Evolutionary conservation across 176 grass and related monocot genomes (phyloP), one percentile per base, ranked within the genome.

Genomic region (Eragrostis curvula): DNA sequence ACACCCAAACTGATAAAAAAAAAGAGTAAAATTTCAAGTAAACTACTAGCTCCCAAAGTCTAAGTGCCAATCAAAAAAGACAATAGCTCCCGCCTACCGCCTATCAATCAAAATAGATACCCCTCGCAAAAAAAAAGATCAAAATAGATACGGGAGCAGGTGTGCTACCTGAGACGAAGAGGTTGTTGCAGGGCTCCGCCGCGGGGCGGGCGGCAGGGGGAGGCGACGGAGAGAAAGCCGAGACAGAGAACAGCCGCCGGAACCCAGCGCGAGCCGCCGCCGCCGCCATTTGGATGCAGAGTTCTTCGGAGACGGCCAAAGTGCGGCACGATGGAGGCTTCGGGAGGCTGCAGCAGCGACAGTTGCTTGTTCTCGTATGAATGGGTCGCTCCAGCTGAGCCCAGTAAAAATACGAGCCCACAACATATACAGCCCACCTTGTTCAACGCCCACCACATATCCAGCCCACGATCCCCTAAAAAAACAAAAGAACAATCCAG

Each of bases 111-210:
- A n/a, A n/a, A n/a, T n/a, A n/a, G n/a, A n/a, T n/a, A n/a, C n/a
- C n/a, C n/a, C n/a, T n/a, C n/a, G n/a, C n/a, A n/a, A n/a, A n/a
- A 29, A 63, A 24, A 7, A 32, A 8, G 73, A 47, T n/a, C n/a
- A n/a, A n/a, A n/a, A n/a, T n/a, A 60, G 12, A 13, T 66, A 20
- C 29, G 24, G 18, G 18, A 81, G 53, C 41, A 15, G 14, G 8
- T 46, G 21, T 46, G 7, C 63, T 71, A 49, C 93, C 90, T 84
- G 93, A 96, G 66, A 96, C 88, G 79, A 92, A 96, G 55, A 96
- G 93, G 74, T 89, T 96, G 36, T 87, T 90, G 60, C 90, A 92
- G 28, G 93, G 93, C 2, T 96, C 88, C 24, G 85, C 90, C 23
- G 42, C 11, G 12, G 85, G 80, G 45, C 85, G 85, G 25, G 70